Conservation (phyloP, 2,329 filamentous ascomycete species). For the Aspergillus brasiliensis region DNA sequence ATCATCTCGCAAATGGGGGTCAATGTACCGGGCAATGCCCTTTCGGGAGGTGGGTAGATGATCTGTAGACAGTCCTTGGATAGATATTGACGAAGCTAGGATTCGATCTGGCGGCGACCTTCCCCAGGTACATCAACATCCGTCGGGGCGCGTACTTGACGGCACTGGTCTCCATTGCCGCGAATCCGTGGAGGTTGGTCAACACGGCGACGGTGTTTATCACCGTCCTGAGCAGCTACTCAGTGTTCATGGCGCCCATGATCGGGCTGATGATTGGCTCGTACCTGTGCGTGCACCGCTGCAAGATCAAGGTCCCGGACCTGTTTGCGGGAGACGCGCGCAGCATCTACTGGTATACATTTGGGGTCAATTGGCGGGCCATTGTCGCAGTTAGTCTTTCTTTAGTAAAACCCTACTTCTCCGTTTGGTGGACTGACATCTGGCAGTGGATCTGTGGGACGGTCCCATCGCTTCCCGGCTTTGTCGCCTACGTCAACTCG, state of each 20-base stretch:
- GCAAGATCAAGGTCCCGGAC: constrained; percentile 45
- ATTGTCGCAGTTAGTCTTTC: constrained; percentile 11
- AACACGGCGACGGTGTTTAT: constrained; percentile 28
- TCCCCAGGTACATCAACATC: constrained; percentile 59
- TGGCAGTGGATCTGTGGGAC: not conserved
- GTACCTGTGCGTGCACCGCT: constrained; percentile 46
- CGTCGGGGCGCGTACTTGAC: constrained; percentile 56
- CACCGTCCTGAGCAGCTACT: constrained; percentile 30
- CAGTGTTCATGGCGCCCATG: constrained; percentile 52
- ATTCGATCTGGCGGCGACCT: constrained; percentile 54
- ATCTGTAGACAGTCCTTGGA: not conserved
- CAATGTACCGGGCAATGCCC: constrained; percentile 29
- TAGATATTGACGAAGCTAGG: not conserved
- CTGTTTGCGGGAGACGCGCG: constrained; percentile 37
- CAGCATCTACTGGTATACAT: constrained; percentile 29
- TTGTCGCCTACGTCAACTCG: not conserved
- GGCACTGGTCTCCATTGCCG: constrained; percentile 33
- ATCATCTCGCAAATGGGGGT: constrained; percentile 29
- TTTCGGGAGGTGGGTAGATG: constrained; percentile 10
- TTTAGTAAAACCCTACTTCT: not conserved
- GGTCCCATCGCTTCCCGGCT: not conserved
- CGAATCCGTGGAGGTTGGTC: constrained; percentile 29
- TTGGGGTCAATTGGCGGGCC: constrained; percentile 29
- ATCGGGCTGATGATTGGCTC: constrained; percentile 50
- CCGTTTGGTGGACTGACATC: not conserved